Evolutionary conservation across 2,329 filamentous ascomycete species (phyloP), one percentile per base, ranked within the genome.

Genomic region (Clarireedia monteithiana): DNA sequence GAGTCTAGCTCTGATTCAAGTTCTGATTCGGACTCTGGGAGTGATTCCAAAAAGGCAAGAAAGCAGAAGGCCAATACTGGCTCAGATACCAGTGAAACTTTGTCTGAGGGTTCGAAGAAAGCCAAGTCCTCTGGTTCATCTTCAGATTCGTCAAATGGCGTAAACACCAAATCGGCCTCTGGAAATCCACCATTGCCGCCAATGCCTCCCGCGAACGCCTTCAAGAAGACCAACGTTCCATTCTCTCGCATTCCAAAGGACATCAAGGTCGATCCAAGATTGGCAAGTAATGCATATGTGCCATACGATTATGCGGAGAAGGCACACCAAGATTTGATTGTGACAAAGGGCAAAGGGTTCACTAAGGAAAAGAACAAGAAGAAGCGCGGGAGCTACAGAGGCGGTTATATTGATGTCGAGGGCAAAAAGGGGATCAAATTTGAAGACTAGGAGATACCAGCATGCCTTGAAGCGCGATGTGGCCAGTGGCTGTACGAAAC

Each of bases 341-440:
- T 96, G 40, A 97, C 92, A 34, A 89, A 87, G 70, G 94, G 94
- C 67, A 97, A 96, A 76, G 91, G 90, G 4, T 99, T 99, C 74
- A 97, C 92, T 58, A 99, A 99, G 78, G 94, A 97, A 77, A 99
- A 99, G 84, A 99, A 99, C 75, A 99, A 99, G 80, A 94, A 91
- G 81, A 91, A 91, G 80, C 80, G 84, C 65, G 94, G 94, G 50
- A 89, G 86, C 63, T 99, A 96, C 78, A 84, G 88, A 48, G 94
- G 94, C 46, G 94, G 94, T 6, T 73, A 80, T 52, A 95, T 99
- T 66, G 91, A 99, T 69, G 88, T 92, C 53, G 74, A 79, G 14
- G 84, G 85, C 20, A 86, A 87, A 62, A 91, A 92, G 73, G 87
- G 89, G 57, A 88, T 96, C 75, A 96, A 95, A 75, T 99, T 99